phyloP scores from a whole-genome alignment of 371 early-diverging fungal species.

The Mortierella sp. region DNA sequence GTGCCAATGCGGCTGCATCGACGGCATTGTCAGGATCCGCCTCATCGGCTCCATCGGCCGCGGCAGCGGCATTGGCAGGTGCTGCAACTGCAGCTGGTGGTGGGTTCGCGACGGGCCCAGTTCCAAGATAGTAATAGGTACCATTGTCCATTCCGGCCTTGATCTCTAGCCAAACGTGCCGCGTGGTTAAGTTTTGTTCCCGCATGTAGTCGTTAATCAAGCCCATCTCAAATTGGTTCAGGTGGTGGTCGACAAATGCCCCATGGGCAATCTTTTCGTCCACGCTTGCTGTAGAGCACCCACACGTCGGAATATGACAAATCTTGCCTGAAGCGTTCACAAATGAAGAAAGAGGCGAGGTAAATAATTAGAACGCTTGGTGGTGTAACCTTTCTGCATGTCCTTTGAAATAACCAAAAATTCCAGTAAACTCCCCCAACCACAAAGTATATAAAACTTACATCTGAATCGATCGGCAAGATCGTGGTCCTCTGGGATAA shows the following conservation, averaged over 20 bases:
- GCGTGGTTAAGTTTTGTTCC: constrained; percentile 5
- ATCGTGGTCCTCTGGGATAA: constrained; percentile 13
- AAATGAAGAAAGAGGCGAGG: background rate
- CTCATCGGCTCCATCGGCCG: background rate
- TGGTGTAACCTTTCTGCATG: background rate
- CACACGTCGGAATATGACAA: constrained; percentile 41
- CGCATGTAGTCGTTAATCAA: constrained; percentile 27
- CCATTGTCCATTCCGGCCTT: constrained; percentile 42
- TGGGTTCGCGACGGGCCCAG: background rate
- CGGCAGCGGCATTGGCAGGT: background rate
- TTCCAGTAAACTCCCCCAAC: too few species aligned
- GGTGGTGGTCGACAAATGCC: background rate
- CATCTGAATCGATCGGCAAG: constrained; percentile 36
- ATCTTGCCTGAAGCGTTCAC: constrained; percentile 32
- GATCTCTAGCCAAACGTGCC: constrained; percentile 38
- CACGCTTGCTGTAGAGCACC: constrained; percentile 24
- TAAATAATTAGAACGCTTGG: background rate
- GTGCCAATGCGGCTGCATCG: background rate
- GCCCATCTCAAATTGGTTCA: constrained; percentile 26
- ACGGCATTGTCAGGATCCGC: background rate
- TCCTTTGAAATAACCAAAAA: background rate
- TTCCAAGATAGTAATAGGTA: constrained; percentile 24
- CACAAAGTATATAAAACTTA: constrained; percentile 12
- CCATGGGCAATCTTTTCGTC: constrained; percentile 18
- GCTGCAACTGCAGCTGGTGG: constrained; percentile 6